A percentile compares a stretch with the other conserved stretches of the same genome.
Evolutionary conservation across 1,139 yeast genomes (phyloP).

Genomic region (Blastobotrys persicus): DNA sequence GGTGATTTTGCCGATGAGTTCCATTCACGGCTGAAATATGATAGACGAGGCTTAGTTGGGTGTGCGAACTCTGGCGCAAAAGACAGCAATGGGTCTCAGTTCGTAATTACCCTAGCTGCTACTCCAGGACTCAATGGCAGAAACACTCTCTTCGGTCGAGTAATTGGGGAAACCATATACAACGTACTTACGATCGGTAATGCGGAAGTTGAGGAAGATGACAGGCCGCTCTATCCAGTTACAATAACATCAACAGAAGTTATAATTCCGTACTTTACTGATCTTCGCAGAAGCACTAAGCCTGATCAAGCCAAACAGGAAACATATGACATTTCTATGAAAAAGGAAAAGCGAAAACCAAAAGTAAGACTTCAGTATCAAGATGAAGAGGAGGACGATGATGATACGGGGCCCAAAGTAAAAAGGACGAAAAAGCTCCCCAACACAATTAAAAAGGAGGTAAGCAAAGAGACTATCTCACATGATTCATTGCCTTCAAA

Average conservation of each 20-base stretch:
- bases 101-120: constrained; percentile 54
- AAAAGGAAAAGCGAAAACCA: constrained; percentile 18
- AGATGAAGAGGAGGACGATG: constrained; percentile 32
- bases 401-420: constrained; percentile 15
- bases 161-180: constrained; percentile 59
- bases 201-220: constrained; percentile 45
- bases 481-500: no score
- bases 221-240: constrained; percentile 53
- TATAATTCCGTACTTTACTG: constrained; percentile 51
- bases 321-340: constrained; percentile 6
- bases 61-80: constrained; percentile 41
- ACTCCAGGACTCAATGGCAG: constrained; percentile 45
- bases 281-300: constrained; percentile 33
- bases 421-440: constrained; percentile 7
- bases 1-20: constrained; percentile 46
- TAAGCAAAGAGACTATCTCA: background rate
- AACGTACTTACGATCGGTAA: constrained; percentile 53
- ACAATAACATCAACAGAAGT: constrained; percentile 45
- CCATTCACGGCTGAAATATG: constrained; percentile 54
- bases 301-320: background rate
- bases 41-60: constrained; percentile 57
- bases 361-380: constrained; percentile 34
- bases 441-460: background rate
- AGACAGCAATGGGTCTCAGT: constrained; percentile 45
- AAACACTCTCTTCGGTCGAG: constrained; percentile 59